phyloP scores from a whole-genome alignment of 164 flowering plant species.

The Tetracentron sinense region DNA sequence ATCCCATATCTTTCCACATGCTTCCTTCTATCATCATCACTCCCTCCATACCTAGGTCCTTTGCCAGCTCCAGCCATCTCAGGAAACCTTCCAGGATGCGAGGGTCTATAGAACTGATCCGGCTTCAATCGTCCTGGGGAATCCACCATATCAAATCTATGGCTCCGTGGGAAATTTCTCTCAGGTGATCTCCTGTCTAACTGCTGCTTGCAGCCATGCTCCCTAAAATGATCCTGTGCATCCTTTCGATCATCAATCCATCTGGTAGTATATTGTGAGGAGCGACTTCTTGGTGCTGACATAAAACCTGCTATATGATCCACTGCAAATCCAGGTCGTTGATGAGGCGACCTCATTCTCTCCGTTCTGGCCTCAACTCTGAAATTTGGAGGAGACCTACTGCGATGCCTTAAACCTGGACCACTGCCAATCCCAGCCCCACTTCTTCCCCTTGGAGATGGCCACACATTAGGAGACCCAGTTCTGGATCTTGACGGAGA shows the following conservation, averaged over 20 bases:
- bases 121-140: slow-evolving; percentile 32
- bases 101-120: slow-evolving; percentile 34
- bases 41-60: slow-evolving; percentile 28
- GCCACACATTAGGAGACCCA: slow-evolving; percentile 41
- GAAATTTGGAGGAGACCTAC: slow-evolving; percentile 45
- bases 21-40: slow-evolving; percentile 34
- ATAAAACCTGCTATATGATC: slow-evolving; percentile 25
- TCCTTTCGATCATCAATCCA: slow-evolving; percentile 35
- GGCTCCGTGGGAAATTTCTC: slow-evolving; percentile 23
- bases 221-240: slow-evolving; percentile 30
- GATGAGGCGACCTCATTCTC: slow-evolving; percentile 33
- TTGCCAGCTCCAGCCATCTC: slow-evolving; percentile 28
- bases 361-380: slow-evolving; percentile 32
- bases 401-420: slow-evolving; percentile 21
- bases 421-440: slow-evolving; percentile 13
- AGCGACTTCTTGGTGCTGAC: slow-evolving; percentile 29
- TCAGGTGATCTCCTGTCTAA: slow-evolving; percentile 36
- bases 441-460: slow-evolving; percentile 31
- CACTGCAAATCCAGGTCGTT: slow-evolving; percentile 24
- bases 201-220: slow-evolving; percentile 27
- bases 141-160: slow-evolving; percentile 29
- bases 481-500: slow-evolving; percentile 51
- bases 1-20: slow-evolving; percentile 27
- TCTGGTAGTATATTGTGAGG: slow-evolving; percentile 29
- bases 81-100: slow-evolving; percentile 36